Conservation (phyloP, 2,329 filamentous ascomycete genomes). For the Fusarium secorum region DNA sequence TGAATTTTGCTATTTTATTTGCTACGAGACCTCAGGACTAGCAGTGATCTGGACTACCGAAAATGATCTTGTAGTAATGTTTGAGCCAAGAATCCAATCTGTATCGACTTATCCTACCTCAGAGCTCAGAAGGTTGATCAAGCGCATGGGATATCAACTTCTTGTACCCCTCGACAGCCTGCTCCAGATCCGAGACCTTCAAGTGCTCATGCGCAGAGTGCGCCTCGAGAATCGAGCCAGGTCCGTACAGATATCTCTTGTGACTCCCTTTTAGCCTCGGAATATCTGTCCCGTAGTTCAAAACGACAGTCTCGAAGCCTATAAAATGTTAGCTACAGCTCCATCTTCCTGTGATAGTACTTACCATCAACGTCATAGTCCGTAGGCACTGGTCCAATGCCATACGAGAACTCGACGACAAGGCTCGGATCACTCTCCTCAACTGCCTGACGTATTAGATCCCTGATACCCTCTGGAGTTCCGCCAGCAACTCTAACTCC, state of each 20-base stretch:
- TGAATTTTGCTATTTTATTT: not conserved
- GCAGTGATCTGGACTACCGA: not conserved
- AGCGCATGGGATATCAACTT: not conserved
- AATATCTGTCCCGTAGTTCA: slow-evolving; percentile 7
- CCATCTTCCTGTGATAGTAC: accelerated
- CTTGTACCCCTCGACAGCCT: not conserved
- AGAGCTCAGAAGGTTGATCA: not conserved
- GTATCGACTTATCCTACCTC: not conserved
- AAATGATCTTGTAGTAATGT: too few species aligned
- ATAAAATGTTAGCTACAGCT: accelerated
- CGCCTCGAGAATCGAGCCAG: slow-evolving; percentile 2
- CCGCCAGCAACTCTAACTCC: not conserved
- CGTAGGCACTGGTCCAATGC: not conserved
- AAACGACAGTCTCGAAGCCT: not conserved
- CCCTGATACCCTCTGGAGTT: not conserved
- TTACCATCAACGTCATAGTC: slow-evolving; percentile 1
- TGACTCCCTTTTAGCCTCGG: not conserved
- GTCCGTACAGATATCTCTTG: slow-evolving; percentile 2
- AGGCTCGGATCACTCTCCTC: not conserved
- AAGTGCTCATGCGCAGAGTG: slow-evolving; percentile 15
- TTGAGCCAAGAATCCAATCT: too few species aligned
- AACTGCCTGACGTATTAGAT: not conserved
- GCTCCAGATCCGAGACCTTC: not conserved
- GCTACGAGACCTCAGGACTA: not conserved
- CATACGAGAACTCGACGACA: not conserved